Percentiles rank a stretch among this genome's conserved stretches.
Conservation (phyloP, 257 asterid genomes). For the Gentiana dahurica region DNA sequence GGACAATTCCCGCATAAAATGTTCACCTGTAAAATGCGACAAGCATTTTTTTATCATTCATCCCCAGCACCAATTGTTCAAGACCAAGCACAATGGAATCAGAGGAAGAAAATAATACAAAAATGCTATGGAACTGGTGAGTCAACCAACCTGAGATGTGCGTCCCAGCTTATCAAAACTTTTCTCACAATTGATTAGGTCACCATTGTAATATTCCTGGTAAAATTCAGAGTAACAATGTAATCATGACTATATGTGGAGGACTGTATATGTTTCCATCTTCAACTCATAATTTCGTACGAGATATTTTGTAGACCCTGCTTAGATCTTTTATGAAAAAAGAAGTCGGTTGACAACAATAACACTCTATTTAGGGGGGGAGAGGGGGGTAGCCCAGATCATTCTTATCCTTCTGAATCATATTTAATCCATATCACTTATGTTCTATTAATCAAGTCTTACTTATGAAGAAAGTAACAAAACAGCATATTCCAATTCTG, state of each 20-base stretch:
- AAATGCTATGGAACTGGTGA: not conserved
- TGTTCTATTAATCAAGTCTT: too few relatives aligned
- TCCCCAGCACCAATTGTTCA: not conserved
- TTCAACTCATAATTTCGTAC: not conserved
- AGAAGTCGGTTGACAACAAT: not conserved
- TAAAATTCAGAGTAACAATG: conserved; percentile 12
- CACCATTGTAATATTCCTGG: conserved; percentile 78
- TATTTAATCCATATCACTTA: not conserved
- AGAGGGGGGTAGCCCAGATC: too few relatives aligned
- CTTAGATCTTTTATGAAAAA: not conserved
- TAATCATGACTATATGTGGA: conserved; percentile 2
- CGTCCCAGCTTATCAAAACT: conserved; percentile 92
- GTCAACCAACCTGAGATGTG: conserved; percentile 65
- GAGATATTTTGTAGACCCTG: not conserved
- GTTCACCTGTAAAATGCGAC: conserved; percentile 52
- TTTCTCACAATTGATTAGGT: conserved; percentile 60
- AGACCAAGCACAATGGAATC: not conserved
- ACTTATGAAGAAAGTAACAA: not conserved
- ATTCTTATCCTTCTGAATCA: not conserved
- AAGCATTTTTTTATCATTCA: conserved; percentile 2
- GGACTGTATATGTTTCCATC: not conserved
- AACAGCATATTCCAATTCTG: too few relatives aligned
- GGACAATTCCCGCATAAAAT: conserved; percentile 85
- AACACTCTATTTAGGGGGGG: too few relatives aligned
- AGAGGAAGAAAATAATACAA: not conserved